Base-by-base conservation (phyloP, 1,139 yeast genomes). In the Candida sanyaensis region DNA sequence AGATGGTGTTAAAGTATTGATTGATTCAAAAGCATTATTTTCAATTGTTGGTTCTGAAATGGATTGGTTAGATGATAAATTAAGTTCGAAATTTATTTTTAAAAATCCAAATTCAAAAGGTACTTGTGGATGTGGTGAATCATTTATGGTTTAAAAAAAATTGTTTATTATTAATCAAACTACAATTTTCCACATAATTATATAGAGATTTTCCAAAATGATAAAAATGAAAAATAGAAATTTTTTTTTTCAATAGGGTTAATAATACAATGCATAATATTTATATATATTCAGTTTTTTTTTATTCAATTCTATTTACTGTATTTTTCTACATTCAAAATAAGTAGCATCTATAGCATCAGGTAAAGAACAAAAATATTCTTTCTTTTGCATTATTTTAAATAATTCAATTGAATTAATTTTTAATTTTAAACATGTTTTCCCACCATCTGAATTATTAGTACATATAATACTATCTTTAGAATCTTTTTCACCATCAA, bases 41-140 rank as follows among this genome's bases (percentile, higher is more conserved):
- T 87, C 96, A 55, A 92, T 93, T 44, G 96, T 93, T 50, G 99
- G 99, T 1, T 87, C 96, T 4, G 96, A 91, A 68, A 93, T 93
- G 99, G 99, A 93, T 69, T 93, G 97, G 96, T 76, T 89, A 50
- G 98, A 93, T 62, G 97, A 93, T 64, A 91, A 90, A 67, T 75
- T 93, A 55, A 82, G 92, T 33, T 85, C 96, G 13, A 81, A 96
- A 62, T 93, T 93, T 65, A 90, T 93, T 34, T 93, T 93, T 75
- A 85, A 80, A 68, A 93, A 93, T 67, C 99, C 99, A 52, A 93
- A 93, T 68, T 87, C 96, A 42, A 93, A 92, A 73, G 98, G 98
- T 31, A 88, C 96, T 47, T 93, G 99, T 70, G 99, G 99, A 13
- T 93, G 99, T 68, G 99, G 98, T 48, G 99, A 93, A 71, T 89